Evolutionary conservation across 164 flowering plant genomes (phyloP).

Genomic region (Malania oleifera): DNA sequence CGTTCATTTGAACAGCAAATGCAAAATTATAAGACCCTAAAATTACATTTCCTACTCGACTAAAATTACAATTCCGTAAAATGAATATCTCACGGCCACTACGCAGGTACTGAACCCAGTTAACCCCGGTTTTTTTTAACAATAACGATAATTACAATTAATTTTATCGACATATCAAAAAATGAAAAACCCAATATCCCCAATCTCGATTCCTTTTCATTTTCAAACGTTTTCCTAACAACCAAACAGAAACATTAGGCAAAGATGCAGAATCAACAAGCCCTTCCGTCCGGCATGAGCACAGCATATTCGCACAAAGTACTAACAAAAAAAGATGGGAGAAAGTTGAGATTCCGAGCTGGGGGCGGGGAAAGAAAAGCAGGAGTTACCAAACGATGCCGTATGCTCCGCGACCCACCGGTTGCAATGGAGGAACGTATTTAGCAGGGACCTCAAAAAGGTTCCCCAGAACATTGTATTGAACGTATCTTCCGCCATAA

Average conservation of each 20-base stretch:
- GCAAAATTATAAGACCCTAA: too few relatives aligned
- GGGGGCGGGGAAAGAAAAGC: not conserved
- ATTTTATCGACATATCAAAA: not conserved
- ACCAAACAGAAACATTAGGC: conserved; percentile 1
- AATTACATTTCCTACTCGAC: too few relatives aligned
- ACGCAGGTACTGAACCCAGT: too few relatives aligned
- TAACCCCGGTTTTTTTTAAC: too few relatives aligned
- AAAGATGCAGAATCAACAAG: too few relatives aligned
- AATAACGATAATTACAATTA: not conserved
- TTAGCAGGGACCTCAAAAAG: conserved; percentile 58
- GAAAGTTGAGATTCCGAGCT: conserved; percentile 3
- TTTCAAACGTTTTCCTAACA: not conserved
- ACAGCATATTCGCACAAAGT: too few relatives aligned
- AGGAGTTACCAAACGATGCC: conserved; percentile 62
- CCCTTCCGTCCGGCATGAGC: too few relatives aligned
- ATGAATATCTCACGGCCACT: too few relatives aligned
- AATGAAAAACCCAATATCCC: not conserved
- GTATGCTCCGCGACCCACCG: conserved; percentile 73
- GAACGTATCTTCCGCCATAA: conserved; percentile 38
- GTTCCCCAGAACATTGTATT: conserved; percentile 55
- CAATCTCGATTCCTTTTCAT: not conserved
- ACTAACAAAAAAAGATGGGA: not conserved
- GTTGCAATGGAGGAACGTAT: conserved; percentile 60
- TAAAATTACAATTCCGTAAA: too few relatives aligned
- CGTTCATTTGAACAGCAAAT: too few relatives aligned